Base-by-base conservation (phyloP, 2,329 filamentous ascomycete species). In the Fusarium sulawesiense region DNA sequence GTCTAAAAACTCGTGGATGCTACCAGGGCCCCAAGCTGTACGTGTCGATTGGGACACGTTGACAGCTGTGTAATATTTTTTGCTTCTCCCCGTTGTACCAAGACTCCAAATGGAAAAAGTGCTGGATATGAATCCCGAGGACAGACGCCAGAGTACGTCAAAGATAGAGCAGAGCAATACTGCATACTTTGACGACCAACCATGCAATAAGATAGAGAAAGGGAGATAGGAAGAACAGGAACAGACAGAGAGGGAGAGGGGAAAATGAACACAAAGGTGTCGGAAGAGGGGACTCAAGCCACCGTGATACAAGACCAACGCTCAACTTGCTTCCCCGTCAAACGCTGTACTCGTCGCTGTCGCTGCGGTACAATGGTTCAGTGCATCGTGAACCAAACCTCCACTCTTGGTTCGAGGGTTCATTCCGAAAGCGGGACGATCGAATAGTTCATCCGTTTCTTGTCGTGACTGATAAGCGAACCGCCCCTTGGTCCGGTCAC, bases 251-350 rank as follows among this genome's bases (percentile, higher is more conserved):
- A 50, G n/a, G 20, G 32, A 27, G 27, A n/a, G 21, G 6, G 40
- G 11, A 27, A 29, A 32, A 30, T 25, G 23, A n/a, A 16, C 27
- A 29, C 27, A 30, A 65, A 34, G 32, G 21, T 40, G 29, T 44
- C 53, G 37, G 34, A 54, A 67, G 50, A 53, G 29, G 44, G 30
- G 49, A 34, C 44, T 64, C 47, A 46, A 60, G 56, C 66, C 66
- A 66, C 45, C 4, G 64, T 67, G 34, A 20, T 54, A 73, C 69
- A 64, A 53, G 57, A 46, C 45, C 68, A 72, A 72, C 62, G 69
- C 66, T 68, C 70, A 55, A 70, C 51, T 25, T 50, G 51, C 68
- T 63, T 70, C 64, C 68, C 51, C 68, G 54, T 64, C 47, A 55
- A 64, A 72, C 53, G 60, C 50, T 62, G 68, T 71, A 57, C 50